Conservation (phyloP, 345 rosid species). For the Leavenworthia alabamica region DNA sequence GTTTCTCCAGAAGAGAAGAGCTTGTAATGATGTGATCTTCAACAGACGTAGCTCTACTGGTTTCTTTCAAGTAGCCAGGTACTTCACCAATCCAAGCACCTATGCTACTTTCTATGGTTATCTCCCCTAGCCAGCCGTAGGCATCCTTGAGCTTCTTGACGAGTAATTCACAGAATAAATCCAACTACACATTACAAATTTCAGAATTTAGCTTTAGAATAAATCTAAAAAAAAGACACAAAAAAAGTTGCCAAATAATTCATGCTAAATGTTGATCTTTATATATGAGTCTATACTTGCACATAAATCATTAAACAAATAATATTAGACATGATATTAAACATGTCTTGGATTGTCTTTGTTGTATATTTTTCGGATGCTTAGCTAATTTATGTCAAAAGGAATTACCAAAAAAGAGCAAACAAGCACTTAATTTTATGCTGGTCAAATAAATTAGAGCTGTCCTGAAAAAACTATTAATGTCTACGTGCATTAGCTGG, state of each 20-base stretch:
- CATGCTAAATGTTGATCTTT: neutral
- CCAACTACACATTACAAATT: constrained; percentile 39
- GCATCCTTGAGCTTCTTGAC: constrained; percentile 61
- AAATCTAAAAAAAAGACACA: neutral
- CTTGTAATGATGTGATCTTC: constrained; percentile 28
- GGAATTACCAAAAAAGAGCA: neutral
- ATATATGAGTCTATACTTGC: neutral
- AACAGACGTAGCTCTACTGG: constrained; percentile 27
- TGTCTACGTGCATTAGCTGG: neutral
- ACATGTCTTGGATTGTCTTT: neutral
- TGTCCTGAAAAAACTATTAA: neutral
- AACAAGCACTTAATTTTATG: neutral
- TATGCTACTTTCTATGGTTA: constrained; percentile 32
- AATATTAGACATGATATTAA: neutral
- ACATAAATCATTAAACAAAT: neutral
- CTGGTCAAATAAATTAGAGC: neutral
- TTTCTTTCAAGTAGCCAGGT: constrained; percentile 50
- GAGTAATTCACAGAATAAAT: constrained; percentile 37
- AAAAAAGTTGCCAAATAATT: neutral
- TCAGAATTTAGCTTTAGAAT: constrained; percentile 4
- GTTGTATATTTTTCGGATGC: neutral
- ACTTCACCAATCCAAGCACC: constrained; percentile 66
- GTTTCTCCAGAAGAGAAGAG: constrained; percentile 36
- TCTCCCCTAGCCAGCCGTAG: constrained; percentile 52
- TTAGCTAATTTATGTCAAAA: neutral